phyloP scores from a whole-genome alignment of 2,329 filamentous ascomycete genomes.

The Fusarium xyrophilum region DNA sequence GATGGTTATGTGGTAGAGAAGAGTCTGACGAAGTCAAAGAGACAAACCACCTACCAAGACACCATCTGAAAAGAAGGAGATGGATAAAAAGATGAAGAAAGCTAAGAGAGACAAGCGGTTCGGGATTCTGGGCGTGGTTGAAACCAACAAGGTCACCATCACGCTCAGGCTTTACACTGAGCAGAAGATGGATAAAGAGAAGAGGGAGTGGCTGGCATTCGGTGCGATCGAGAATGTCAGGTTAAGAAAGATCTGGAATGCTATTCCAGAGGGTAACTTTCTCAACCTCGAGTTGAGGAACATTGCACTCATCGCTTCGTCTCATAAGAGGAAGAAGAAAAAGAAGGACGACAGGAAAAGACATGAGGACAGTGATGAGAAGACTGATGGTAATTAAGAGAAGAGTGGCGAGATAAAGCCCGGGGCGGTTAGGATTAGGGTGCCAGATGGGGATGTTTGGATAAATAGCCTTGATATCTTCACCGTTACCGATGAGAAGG shows the following conservation, averaged over 20 bases:
- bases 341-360: neutral
- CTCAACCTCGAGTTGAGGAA: neutral
- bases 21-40: fast-evolving
- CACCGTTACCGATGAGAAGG: fast-evolving
- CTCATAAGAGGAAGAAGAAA: neutral
- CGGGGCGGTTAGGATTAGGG: neutral
- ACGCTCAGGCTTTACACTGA: neutral
- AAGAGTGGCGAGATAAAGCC: neutral
- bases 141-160: neutral
- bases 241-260: neutral
- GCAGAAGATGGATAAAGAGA: neutral
- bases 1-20: fast-evolving
- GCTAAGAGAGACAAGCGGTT: neutral
- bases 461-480: neutral
- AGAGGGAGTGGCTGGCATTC: neutral
- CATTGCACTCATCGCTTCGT: neutral
- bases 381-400: neutral
- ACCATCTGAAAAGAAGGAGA: neutral
- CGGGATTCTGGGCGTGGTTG: neutral
- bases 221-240: neutral
- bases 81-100: neutral
- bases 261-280: neutral
- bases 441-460: neutral
- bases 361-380: neutral
- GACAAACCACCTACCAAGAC: fast-evolving